Evolutionary conservation across 176 grass and related monocot species (phyloP).

Genomic region (Musa schizocarpa): DNA sequence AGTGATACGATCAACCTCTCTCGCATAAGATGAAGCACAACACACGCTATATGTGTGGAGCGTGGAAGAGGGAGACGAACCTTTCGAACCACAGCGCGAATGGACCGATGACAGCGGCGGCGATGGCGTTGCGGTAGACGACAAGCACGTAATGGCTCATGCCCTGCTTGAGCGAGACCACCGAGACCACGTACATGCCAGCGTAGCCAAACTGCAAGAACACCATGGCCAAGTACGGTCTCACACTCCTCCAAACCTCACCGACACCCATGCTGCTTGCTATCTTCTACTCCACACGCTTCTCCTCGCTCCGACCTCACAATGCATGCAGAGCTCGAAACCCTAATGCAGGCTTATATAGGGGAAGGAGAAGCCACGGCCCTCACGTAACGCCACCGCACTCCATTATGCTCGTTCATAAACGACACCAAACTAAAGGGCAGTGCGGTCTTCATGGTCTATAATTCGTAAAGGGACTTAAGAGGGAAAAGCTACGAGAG

Average conservation of each 20-base stretch:
- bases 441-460: too few relatives aligned
- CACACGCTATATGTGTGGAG: too few relatives aligned
- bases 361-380: neutral
- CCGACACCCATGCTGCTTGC: slow-evolving; percentile 28
- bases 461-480: too few relatives aligned
- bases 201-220: slow-evolving; percentile 82
- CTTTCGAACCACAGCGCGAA: slow-evolving; percentile 84
- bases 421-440: neutral
- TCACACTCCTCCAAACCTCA: slow-evolving; percentile 47
- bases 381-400: neutral
- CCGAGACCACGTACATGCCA: slow-evolving; percentile 62
- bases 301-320: too few relatives aligned
- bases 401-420: neutral
- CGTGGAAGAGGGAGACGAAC: slow-evolving; percentile 3
- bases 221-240: slow-evolving; percentile 74
- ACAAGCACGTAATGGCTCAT: slow-evolving; percentile 97
- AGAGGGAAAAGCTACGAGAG: too few relatives aligned
- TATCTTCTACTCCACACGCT: too few relatives aligned
- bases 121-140: slow-evolving; percentile 63
- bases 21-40: too few relatives aligned
- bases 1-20: neutral
- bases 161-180: slow-evolving; percentile 55
- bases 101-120: slow-evolving; percentile 35
- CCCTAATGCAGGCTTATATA: slow-evolving; percentile 5
- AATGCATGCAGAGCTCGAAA: neutral